These are phyloP conservation scores for Hymenoscyphus fructigenus DNA, from an alignment of 2,329 filamentous ascomycete species.

Conservation along the genomic window DNA sequence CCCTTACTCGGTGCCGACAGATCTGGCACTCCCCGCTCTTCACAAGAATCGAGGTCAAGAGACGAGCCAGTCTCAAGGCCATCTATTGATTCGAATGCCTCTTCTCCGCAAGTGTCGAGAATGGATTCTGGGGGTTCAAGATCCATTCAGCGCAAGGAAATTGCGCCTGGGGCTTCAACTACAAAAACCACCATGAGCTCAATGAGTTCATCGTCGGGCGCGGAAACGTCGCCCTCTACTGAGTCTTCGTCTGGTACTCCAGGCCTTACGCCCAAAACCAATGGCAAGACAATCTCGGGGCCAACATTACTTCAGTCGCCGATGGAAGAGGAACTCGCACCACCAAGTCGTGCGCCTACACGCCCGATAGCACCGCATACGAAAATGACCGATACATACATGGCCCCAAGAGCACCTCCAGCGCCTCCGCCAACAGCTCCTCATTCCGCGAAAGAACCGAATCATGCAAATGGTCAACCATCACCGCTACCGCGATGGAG, in stretches of 20 bases:
- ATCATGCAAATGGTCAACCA: constrained; percentile 38
- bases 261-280: constrained; percentile 32
- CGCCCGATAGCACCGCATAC: constrained; percentile 43
- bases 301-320: constrained; percentile 29
- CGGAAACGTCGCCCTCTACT: constrained; percentile 36
- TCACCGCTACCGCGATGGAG: constrained; percentile 71
- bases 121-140: constrained; percentile 55
- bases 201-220: constrained; percentile 32
- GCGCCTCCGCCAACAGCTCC: constrained; percentile 27
- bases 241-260: constrained; percentile 35
- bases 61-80: constrained; percentile 52
- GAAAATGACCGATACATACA: constrained; percentile 38
- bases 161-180: constrained; percentile 35
- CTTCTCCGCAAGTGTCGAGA: constrained; percentile 47
- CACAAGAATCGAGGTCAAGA: constrained; percentile 56
- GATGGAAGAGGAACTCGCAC: constrained; percentile 29
- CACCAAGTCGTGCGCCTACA: constrained; percentile 32
- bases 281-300: constrained; percentile 36
- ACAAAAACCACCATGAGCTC: constrained; percentile 28
- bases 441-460: constrained; percentile 47
- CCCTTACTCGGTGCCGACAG: constrained; percentile 37
- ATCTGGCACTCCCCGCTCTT: constrained; percentile 50
- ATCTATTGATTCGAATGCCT: constrained; percentile 37
- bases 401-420: constrained; percentile 38
- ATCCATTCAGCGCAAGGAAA: constrained; percentile 63